These are phyloP conservation scores for Gossypium australe DNA, from an alignment of 345 rosid species.

Conservation along the genomic window DNA sequence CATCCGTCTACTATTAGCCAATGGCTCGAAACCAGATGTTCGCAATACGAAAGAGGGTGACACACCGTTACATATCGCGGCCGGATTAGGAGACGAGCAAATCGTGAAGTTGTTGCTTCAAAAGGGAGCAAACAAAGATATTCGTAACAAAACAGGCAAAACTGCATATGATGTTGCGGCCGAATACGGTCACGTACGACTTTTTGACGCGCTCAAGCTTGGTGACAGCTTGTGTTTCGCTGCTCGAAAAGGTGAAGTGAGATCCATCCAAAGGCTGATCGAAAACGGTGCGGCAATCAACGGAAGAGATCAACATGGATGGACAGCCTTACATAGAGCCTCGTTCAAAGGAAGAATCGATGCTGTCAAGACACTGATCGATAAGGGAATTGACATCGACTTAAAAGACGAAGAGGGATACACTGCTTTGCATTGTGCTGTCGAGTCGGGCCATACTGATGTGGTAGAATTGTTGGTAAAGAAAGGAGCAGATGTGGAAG, in stretches of 20 bases:
- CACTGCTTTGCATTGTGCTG: constrained; percentile 61
- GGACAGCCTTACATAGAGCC: constrained; percentile 65
- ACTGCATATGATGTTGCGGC: constrained; percentile 49
- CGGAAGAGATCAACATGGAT: constrained; percentile 53
- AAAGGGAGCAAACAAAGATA: constrained; percentile 49
- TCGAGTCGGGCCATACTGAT: constrained; percentile 45
- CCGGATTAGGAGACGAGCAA: constrained; percentile 41
- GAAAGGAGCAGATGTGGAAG: constrained; percentile 46
- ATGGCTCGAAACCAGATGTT: constrained; percentile 35
- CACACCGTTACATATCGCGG: constrained; percentile 51
- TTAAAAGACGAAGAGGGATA: constrained; percentile 59
- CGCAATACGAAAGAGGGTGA: constrained; percentile 35
- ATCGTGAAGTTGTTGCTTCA: constrained; percentile 45
- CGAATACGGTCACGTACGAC: constrained; percentile 41
- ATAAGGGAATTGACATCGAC: constrained; percentile 46
- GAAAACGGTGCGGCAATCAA: constrained; percentile 49
- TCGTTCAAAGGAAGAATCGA: constrained; percentile 51
- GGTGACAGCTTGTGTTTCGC: constrained; percentile 47
- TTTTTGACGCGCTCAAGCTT: constrained; percentile 43
- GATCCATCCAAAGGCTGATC: constrained; percentile 29
- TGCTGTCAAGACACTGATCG: constrained; percentile 33
- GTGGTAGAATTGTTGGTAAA: constrained; percentile 50
- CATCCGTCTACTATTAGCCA: constrained; percentile 35
- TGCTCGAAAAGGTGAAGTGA: constrained; percentile 48
- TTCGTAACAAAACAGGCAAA: constrained; percentile 39